Conservation (phyloP, 495 filamentous ascomycete species). For the Glarea lozoyensis region DNA sequence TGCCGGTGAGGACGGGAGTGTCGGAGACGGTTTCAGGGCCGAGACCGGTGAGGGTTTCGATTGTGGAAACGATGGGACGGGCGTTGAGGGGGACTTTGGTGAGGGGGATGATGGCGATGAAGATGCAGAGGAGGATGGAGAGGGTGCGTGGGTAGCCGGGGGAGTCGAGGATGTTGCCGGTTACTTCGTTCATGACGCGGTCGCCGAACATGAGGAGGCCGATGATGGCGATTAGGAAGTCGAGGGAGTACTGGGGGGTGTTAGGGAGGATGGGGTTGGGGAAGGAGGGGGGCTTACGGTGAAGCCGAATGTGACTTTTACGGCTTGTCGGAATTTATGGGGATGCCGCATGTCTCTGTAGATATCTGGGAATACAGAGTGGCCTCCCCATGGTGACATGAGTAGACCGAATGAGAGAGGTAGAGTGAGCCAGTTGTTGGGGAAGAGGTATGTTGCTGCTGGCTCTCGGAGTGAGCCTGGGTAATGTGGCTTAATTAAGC, state of each 20-base stretch:
- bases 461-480: constrained; percentile 83
- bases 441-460: constrained; percentile 70
- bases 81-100: constrained; percentile 92
- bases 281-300: constrained; percentile 46
- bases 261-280: neutral
- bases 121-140: constrained; percentile 68
- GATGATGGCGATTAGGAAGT: constrained; percentile 68
- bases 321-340: constrained; percentile 65
- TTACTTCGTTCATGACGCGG: constrained; percentile 75
- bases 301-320: constrained; percentile 81
- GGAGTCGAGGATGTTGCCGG: constrained; percentile 71
- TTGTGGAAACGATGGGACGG: constrained; percentile 75
- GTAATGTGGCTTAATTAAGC: constrained; percentile 65
- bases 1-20: constrained; percentile 34
- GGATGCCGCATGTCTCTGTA: constrained; percentile 98
- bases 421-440: constrained; percentile 76
- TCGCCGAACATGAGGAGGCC: constrained; percentile 94
- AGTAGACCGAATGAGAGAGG: constrained; percentile 92
- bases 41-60: constrained; percentile 73
- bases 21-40: constrained; percentile 43
- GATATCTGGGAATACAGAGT: constrained; percentile 93
- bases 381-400: constrained; percentile 96
- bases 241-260: constrained; percentile 57
- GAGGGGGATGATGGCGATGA: constrained; percentile 85
- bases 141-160: constrained; percentile 66